Base-by-base conservation (phyloP, 2,329 filamentous ascomycete genomes). In the Calonectria henricotiae region DNA sequence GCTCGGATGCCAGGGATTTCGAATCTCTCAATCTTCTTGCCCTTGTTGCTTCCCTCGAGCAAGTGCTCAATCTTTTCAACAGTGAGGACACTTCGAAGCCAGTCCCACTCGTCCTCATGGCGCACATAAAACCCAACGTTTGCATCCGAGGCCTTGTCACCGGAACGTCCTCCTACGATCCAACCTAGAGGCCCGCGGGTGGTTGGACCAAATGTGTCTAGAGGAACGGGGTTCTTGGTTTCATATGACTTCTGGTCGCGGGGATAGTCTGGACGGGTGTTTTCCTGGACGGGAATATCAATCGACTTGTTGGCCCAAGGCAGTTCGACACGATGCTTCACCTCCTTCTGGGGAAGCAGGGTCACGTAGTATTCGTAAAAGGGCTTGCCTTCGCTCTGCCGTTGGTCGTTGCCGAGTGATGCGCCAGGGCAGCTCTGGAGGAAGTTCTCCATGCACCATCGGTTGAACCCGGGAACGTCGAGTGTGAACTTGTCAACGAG, bases 91-190 rank as follows among this genome's bases (percentile, higher is more conserved):
- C 73, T 76, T 35, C 83, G 80, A n/a, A 85, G 73, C 84, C 84
- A 85, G 17, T 83, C 79, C 75, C 81, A 86, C 71, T 85, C 83
- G 58, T 85, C 82, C 1, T 76, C 75, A 60, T 80, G 72, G 20
- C 82, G 78, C 17, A 84, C 82, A 76, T 83, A 88, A 70, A 85
- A 80, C 8, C 83, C 83, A 20, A 84, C 79, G 68, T 85, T 85
- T 37, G 77, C 78, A 70, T 85, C 65, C 1, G 68, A 70, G 1
- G 68, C 68, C 44, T 70, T 70, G 73, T 73, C 70, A 9, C 78
- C 78, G 1, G 77, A 77, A 8, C 78, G 68, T 5, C 74, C 78
- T 15, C 74, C 72, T 17, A 77, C 78, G 27, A 80, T 73, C 58
- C 77, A 76, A 3, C 77, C 78, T 2, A 80, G 69, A 1, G 79